Base-by-base conservation (phyloP, 2,329 filamentous ascomycete species). In the Blastomyces gilchristii region DNA sequence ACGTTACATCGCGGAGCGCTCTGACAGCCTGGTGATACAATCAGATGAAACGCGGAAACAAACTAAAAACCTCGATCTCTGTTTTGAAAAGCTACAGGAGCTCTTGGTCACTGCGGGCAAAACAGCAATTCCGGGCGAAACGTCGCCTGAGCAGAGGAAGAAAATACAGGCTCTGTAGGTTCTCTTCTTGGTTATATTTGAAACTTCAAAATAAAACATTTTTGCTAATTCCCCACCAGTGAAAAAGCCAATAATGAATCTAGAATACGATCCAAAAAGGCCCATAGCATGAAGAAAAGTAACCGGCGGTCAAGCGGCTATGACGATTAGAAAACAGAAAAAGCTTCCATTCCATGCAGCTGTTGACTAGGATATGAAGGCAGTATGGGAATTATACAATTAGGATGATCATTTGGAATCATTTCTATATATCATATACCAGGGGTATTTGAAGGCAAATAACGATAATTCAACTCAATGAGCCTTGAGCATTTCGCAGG, bases 41-140 rank as follows among this genome's bases (percentile, higher is more conserved):
- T 81, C 83, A 52, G 84, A 87, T 68, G 83, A 85, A 64, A 83
- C 81, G 65, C 81, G 85, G 49, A 86, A 85, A 71, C 85, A 85
- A 69, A 77, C 74, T 54, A 80, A 81, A 64, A 87, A 87, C 69
- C 81, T 83, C 60, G 79, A 83, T 56, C 76, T 78, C 37, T 87
- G 85, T 71, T 85, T 82, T 69, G 75, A 78, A 58, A 84, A 84
- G 69, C 77, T 87, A 64, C 77, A 82, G 65, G 76, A 82, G 61
- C 69, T 85, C 62, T 77, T 87, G 59, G 71, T 78, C 34, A 77
- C 79, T 39, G 80, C 80, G 25, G 85, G 80, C 5, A 76, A 76
- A 31, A 71, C 76, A 31, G 75, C 75, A 2, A 77, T 87, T 28
- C 84, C 83, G 0, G 84, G 83, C n/a, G 82, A 87, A 71, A 85